Conservation (phyloP, 139 green algal genomes). For the Chlorella sp. region DNA sequence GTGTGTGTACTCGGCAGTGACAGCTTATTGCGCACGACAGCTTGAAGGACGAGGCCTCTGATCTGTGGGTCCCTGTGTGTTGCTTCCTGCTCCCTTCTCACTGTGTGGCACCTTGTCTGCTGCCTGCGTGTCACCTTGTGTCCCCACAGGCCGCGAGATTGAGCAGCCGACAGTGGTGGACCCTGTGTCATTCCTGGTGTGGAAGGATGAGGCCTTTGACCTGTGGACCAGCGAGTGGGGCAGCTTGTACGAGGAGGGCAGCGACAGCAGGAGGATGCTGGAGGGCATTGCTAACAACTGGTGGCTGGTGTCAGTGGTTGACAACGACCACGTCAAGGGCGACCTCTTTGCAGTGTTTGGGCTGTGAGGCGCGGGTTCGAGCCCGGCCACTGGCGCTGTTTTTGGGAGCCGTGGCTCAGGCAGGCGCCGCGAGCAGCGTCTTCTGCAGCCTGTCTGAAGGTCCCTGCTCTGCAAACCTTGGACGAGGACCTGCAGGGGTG, state of each 20-base stretch:
- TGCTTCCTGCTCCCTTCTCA: neutral
- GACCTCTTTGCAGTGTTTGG: too few species aligned
- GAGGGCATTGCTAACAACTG: neutral
- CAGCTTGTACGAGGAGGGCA: constrained; percentile 57
- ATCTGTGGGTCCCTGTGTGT: neutral
- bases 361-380: too few species aligned
- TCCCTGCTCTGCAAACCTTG: too few species aligned
- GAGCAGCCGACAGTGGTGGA: constrained; percentile 80
- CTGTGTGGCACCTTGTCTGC: neutral
- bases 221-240: constrained; percentile 73
- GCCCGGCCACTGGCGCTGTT: too few species aligned
- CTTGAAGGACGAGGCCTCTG: neutral
- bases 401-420: too few species aligned
- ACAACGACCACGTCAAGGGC: constrained; percentile 76
- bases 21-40: neutral
- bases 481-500: neutral
- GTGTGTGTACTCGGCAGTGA: neutral
- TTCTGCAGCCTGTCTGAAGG: neutral
- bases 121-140: too few species aligned
- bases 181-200: constrained; percentile 59
- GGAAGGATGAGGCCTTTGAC: constrained; percentile 83
- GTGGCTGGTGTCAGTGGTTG: constrained; percentile 56
- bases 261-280: neutral
- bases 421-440: neutral
- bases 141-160: constrained; percentile 59